Conservation (phyloP, 192 early-diverging fungal species). For the Mortierella claussenii region DNA sequence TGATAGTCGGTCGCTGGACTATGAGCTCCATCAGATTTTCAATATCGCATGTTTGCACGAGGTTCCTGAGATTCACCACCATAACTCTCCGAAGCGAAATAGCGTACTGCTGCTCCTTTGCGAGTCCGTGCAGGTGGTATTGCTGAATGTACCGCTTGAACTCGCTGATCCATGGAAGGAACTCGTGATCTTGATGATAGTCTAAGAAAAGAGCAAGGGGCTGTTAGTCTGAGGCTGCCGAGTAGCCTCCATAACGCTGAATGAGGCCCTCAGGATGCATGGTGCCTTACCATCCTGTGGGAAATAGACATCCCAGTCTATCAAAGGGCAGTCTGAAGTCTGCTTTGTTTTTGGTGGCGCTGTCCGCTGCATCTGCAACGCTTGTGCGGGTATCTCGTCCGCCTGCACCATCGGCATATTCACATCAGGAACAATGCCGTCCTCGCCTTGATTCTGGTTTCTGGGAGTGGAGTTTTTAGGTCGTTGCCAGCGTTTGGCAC, state of each 20-base stretch:
- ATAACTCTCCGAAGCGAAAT: slow-evolving; percentile 10
- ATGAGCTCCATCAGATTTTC: slow-evolving; percentile 11
- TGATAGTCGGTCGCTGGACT: slow-evolving; percentile 12
- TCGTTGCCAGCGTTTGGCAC: slow-evolving; percentile 27
- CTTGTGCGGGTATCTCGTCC: slow-evolving; percentile 25
- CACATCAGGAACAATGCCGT: not conserved
- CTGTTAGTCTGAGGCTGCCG: too few species aligned
- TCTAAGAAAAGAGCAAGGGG: slow-evolving; percentile 4
- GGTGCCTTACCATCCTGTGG: slow-evolving; percentile 25
- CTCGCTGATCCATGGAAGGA: slow-evolving; percentile 28
- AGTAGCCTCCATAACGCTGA: too few species aligned
- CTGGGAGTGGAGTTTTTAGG: slow-evolving; percentile 14
- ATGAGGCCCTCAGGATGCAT: not conserved
- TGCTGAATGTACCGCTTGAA: slow-evolving; percentile 18
- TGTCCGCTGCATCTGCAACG: slow-evolving; percentile 4
- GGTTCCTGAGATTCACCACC: slow-evolving; percentile 24
- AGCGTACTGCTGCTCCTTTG: not conserved
- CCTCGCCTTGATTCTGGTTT: not conserved
- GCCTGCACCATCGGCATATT: slow-evolving; percentile 39
- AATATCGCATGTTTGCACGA: slow-evolving; percentile 20
- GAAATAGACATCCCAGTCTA: slow-evolving; percentile 41
- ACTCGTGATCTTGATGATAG: slow-evolving; percentile 34
- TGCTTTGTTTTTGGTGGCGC: slow-evolving; percentile 1
- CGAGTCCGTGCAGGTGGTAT: slow-evolving; percentile 8
- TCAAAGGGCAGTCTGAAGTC: slow-evolving; percentile 24